Evolutionary conservation across 306 rosid genomes (phyloP).

Genomic region (Glycine latifolia): DNA sequence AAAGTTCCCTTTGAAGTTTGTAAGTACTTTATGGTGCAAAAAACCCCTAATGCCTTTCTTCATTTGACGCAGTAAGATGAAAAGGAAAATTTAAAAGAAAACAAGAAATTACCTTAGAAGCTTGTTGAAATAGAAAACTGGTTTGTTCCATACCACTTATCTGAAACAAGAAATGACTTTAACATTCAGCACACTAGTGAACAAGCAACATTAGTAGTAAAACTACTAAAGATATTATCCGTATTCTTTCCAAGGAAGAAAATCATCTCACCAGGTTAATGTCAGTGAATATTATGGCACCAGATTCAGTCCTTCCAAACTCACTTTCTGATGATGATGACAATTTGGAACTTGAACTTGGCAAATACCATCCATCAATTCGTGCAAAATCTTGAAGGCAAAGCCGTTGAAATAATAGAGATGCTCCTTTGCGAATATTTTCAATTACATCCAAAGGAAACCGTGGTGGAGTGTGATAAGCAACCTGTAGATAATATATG

Average conservation of each 20-base stretch:
- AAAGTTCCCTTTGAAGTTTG: neutral
- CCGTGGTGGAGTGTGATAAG: slow-evolving; percentile 95
- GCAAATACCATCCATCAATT: slow-evolving; percentile 97
- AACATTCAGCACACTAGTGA: slow-evolving; percentile 35
- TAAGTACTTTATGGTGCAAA: neutral
- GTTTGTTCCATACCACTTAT: slow-evolving; percentile 99
- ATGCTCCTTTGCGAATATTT: slow-evolving; percentile 85
- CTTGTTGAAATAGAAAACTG: slow-evolving; percentile 97
- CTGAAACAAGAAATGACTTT: slow-evolving; percentile 57
- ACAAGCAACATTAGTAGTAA: slow-evolving; percentile 35
- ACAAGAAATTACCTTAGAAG: slow-evolving; percentile 72
- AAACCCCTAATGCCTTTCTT: neutral
- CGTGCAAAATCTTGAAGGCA: slow-evolving; percentile 89
- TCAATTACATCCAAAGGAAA: slow-evolving; percentile 80
- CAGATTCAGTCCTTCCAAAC: slow-evolving; percentile 75
- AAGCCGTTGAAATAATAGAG: slow-evolving; percentile 71
- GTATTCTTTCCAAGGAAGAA: slow-evolving; percentile 22
- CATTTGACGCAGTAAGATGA: neutral
- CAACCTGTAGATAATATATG: slow-evolving; percentile 66
- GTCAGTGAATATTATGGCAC: slow-evolving; percentile 82
- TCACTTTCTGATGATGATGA: slow-evolving; percentile 57
- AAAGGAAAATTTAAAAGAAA: slow-evolving; percentile 14
- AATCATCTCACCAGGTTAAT: slow-evolving; percentile 82
- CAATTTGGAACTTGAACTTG: slow-evolving; percentile 57
- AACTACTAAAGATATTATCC: slow-evolving; percentile 20